A percentile compares a stretch with the other conserved stretches of the same genome.
Conservation (phyloP, 176 grass and related monocot genomes). For the Carex littledalei region DNA sequence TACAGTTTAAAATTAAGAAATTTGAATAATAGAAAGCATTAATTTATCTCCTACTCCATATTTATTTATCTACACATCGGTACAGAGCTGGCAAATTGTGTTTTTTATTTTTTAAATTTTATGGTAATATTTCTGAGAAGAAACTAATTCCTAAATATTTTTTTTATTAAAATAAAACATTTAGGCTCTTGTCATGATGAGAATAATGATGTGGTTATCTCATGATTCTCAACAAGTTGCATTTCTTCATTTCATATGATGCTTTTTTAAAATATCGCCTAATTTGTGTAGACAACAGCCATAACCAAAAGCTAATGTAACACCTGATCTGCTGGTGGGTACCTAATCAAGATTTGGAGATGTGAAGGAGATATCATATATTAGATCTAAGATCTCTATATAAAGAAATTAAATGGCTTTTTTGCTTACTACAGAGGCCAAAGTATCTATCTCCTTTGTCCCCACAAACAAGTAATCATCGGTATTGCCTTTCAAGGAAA, state of each 20-base stretch:
- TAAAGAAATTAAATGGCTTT: neutral
- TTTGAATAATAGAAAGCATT: no score
- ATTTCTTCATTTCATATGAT: neutral
- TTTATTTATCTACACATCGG: no score
- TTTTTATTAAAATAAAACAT: no score
- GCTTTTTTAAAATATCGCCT: neutral
- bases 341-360: neutral
- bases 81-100: no score
- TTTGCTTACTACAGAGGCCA: constrained; percentile 5
- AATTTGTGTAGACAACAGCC: neutral
- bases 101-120: no score
- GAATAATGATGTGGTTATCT: neutral
- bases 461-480: neutral
- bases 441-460: constrained; percentile 17
- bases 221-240: neutral
- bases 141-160: no score
- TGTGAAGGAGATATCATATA: neutral
- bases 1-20: no score
- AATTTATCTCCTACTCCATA: no score
- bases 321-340: neutral
- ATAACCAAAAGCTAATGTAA: neutral
- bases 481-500: neutral
- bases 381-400: neutral
- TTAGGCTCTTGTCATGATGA: neutral
- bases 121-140: no score